phyloP scores from a whole-genome alignment of 805 yeast species.

The Monosporozyma solicola region DNA sequence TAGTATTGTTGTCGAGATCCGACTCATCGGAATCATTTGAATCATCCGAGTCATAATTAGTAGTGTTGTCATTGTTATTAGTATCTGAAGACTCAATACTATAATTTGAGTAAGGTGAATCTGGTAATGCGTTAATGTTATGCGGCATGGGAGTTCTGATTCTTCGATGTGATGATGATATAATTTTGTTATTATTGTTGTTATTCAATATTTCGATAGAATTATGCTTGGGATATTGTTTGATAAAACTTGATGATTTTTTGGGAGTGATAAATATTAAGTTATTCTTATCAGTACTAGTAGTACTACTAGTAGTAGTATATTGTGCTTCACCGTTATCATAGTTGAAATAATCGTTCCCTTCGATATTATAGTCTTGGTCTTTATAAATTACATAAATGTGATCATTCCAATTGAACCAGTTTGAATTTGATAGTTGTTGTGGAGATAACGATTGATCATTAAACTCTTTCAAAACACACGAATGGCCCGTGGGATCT shows the following conservation, averaged over 20 bases:
- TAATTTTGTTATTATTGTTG: not conserved
- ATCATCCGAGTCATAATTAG: slow-evolving; percentile 8
- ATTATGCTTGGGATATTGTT: not conserved
- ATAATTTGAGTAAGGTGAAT: slow-evolving; percentile 1
- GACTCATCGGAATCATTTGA: slow-evolving; percentile 4
- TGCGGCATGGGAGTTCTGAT: slow-evolving; percentile 11
- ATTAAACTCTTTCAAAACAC: slow-evolving; percentile 6
- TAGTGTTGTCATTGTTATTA: slow-evolving; percentile 3
- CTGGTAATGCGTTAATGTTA: not conserved
- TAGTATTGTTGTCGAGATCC: not conserved
- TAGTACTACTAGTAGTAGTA: too few relatives aligned
- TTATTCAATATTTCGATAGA: not conserved
- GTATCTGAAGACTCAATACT: slow-evolving; percentile 2
- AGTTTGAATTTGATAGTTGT: not conserved
- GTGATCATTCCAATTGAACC: slow-evolving; percentile 4
- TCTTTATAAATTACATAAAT: slow-evolving; percentile 7
- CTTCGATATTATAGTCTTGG: slow-evolving; percentile 10
- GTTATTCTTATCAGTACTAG: not conserved
- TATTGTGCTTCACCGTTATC: not conserved
- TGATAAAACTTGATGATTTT: not conserved
- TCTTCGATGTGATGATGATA: slow-evolving; percentile 4
- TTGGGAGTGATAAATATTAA: not conserved
- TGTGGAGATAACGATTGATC: not conserved
- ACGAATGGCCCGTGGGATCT: slow-evolving; percentile 5
- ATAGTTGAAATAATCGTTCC: slow-evolving; percentile 16